Evolutionary conservation across 352 stramenopile species (phyloP), one percentile per base, ranked within the genome.

Genomic region (Globisporangium apiculatum): DNA sequence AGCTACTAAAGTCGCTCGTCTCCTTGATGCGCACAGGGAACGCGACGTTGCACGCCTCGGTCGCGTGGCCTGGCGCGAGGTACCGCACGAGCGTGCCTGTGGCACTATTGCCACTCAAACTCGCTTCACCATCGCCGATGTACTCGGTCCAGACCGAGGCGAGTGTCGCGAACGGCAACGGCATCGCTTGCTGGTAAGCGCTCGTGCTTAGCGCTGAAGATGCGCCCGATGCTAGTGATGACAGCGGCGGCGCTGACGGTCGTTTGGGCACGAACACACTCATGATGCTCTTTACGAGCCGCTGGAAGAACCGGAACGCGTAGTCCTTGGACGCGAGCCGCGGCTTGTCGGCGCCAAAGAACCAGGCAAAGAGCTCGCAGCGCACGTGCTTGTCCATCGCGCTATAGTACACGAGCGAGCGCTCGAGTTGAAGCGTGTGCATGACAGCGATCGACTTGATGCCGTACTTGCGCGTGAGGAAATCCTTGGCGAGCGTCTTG

Each of bases 401-500:
- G 24, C 53, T 60, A 60, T 83, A 87, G 50, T 85, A 67, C 4
- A 84, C 51, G n/a, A 89, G 67, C 11, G 79, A 89, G 6, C 76
- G 75, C 55, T 89, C 77, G 9, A 89, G 74, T 59, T 89, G 79
- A 43, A 86, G 51, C 14, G 75, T 72, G 59, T 89, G 70, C 73
- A 87, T 85, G 36, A 81, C 58, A 1, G 79, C 79, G 41, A 89
- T 87, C 10, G 79, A 86, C 54, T 86, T 86, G 53, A 89, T 87
- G 24, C 79, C 79, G 50, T 89, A 89, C 58, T 87, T 87, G 14
- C 79, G 76, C 9, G 68, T 63, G 12, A 89, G 67, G 38, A 75
- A 80, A 55, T 89, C 77, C 43, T 85, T 84, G 0, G 72, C 73
- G 4, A 89, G 65, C 0, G 70, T 73, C 48, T 81, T 82, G 61